These are phyloP conservation scores for Glycine tomentella DNA, from an alignment of 306 rosid species.

Conservation along the genomic window DNA sequence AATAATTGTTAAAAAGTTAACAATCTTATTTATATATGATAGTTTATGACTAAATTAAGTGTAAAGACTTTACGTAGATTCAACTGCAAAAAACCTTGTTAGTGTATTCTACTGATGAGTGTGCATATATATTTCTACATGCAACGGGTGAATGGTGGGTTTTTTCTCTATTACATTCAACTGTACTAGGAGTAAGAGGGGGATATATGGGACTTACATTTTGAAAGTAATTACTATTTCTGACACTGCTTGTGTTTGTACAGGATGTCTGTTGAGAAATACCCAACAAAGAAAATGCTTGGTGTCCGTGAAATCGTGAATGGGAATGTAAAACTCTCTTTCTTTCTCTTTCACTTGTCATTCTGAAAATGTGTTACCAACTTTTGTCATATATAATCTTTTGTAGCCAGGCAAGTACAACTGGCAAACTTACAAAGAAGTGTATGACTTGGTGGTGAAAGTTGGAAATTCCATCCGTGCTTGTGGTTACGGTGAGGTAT, in stretches of 20 bases:
- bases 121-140: too few relatives aligned
- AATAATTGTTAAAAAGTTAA: too few relatives aligned
- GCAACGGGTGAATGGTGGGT: too few relatives aligned
- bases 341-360: not conserved
- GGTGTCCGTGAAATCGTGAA: constrained; percentile 73
- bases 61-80: too few relatives aligned
- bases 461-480: constrained; percentile 50
- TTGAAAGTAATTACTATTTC: not conserved
- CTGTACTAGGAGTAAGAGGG: too few relatives aligned
- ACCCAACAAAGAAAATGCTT: constrained; percentile 76
- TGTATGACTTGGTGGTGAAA: constrained; percentile 69
- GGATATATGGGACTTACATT: too few relatives aligned
- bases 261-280: constrained; percentile 75
- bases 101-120: too few relatives aligned
- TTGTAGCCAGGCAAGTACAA: constrained; percentile 76
- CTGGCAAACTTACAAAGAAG: constrained; percentile 81
- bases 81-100: too few relatives aligned
- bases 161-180: too few relatives aligned
- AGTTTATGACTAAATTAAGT: too few relatives aligned
- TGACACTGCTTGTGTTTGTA: constrained; percentile 6
- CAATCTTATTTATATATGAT: too few relatives aligned
- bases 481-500: too few relatives aligned
- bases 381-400: constrained; percentile 32
- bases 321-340: constrained; percentile 58
- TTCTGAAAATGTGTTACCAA: constrained; percentile 4